Evolutionary conservation across 768 basidiomycete species (phyloP), one percentile per base, ranked within the genome.

Genomic region (Ramaria sp.): DNA sequence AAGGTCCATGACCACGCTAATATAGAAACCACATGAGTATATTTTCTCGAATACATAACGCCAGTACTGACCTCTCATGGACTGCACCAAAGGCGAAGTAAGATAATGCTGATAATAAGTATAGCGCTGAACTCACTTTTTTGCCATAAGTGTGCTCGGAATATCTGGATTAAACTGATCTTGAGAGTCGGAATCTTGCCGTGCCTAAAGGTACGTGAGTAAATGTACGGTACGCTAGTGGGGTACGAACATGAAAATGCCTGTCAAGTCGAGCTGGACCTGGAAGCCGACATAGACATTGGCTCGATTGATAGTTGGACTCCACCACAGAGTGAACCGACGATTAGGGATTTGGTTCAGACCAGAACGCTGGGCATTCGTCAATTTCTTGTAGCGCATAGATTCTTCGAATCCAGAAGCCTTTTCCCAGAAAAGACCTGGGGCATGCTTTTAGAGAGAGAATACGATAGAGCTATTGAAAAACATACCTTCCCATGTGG

Each of bases 211-310:
- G 33, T 52, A 59, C 9, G 46, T 50, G 19, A 50, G 45, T 42
- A 34, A 48, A 19, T 34, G 17, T 27, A 15, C 9, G 13, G 27
- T 17, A 20, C 13, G n/a, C 10, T 43, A 33, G 15, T 27, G 39
- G 38, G 7, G 24, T 45, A 27, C 64, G 66, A 48, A 80, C 87
- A 91, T 94, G 78, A 95, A 94, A 60, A 94, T 92, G 65, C 92
- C 93, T 13, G 96, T 99, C 60, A 99, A 71, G 78, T 99, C 96
- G 47, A 99, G 81, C 66, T 98, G 95, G 19, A 99, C 96, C 70
- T 98, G 96, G 90, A 99, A 99, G 82, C 96, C 96, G 69, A 98
- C 94, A 66, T 96, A 96, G 67, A 98, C 94, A 67, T 99, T 99
- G 54, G 96, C 95, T 62, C 96, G 91, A 72, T 98, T 98, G 75